phyloP scores from a whole-genome alignment of 805 yeast genomes.

The Candida gorgasii region DNA sequence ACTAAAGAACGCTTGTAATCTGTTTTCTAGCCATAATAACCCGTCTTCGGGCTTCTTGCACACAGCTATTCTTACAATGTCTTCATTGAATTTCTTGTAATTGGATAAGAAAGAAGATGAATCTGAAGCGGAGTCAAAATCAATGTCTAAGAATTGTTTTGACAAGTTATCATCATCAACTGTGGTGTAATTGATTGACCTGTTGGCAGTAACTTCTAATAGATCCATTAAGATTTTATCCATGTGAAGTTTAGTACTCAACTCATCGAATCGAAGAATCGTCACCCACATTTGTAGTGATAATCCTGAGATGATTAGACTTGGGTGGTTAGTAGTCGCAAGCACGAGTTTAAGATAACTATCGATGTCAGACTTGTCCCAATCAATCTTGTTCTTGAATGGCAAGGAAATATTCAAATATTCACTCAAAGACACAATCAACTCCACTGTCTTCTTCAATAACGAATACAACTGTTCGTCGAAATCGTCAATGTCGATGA shows the following conservation, averaged over 20 bases:
- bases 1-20: constrained; percentile 72
- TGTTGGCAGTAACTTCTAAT: constrained; percentile 72
- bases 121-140: constrained; percentile 87
- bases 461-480: constrained; percentile 81
- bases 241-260: constrained; percentile 58
- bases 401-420: constrained; percentile 55
- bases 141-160: constrained; percentile 70
- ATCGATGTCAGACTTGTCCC: constrained; percentile 60
- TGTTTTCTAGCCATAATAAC: constrained; percentile 73
- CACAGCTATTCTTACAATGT: constrained; percentile 82
- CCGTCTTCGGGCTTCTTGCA: constrained; percentile 86
- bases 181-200: constrained; percentile 71
- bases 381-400: constrained; percentile 41
- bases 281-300: constrained; percentile 95
- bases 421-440: constrained; percentile 85
- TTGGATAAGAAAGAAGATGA: constrained; percentile 72
- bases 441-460: constrained; percentile 86
- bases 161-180: constrained; percentile 66
- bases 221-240: constrained; percentile 62
- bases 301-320: constrained; percentile 86
- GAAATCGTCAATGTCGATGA: constrained; percentile 65
- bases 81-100: constrained; percentile 83
- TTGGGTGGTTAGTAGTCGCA: constrained; percentile 78
- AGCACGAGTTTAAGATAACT: constrained; percentile 74
- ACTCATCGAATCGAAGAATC: constrained; percentile 76